These are phyloP conservation scores for Aphanomyces invadans DNA, from an alignment of 352 stramenopile genomes.

Conservation along the genomic window DNA sequence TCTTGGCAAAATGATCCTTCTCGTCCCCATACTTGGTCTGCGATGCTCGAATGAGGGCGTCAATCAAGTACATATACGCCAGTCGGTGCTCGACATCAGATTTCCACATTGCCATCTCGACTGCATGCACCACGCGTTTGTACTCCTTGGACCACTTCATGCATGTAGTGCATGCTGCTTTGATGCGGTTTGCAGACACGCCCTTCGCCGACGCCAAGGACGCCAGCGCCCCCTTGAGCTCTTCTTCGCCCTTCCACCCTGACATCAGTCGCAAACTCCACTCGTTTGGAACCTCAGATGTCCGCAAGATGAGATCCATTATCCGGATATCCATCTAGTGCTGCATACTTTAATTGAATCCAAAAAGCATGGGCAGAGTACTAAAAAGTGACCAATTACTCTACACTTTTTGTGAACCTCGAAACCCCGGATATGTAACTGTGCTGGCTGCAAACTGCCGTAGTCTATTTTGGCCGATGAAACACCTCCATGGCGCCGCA, in stretches of 20 bases:
- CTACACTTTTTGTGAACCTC: neutral
- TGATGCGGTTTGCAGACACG: slow-evolving; percentile 69
- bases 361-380: too few species aligned
- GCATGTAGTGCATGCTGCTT: slow-evolving; percentile 30
- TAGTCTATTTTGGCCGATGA: too few species aligned
- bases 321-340: neutral
- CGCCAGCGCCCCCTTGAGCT: slow-evolving; percentile 60
- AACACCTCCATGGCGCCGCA: neutral
- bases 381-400: too few species aligned
- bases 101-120: slow-evolving; percentile 81
- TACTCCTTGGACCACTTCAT: slow-evolving; percentile 51
- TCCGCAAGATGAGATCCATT: neutral
- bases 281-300: neutral
- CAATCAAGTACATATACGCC: slow-evolving; percentile 67
- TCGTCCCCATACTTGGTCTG: slow-evolving; percentile 46
- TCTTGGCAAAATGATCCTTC: slow-evolving; percentile 68
- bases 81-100: slow-evolving; percentile 71
- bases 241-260: slow-evolving; percentile 56
- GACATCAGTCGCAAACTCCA: slow-evolving; percentile 12
- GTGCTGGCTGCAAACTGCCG: too few species aligned
- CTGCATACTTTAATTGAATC: neutral
- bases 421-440: neutral
- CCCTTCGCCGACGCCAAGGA: slow-evolving; percentile 64
- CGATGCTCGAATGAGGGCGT: slow-evolving; percentile 76
- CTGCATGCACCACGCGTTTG: slow-evolving; percentile 81